These are phyloP conservation scores for Xylaria sp. DNA, from an alignment of 495 filamentous ascomycete species.

Conservation along the genomic window DNA sequence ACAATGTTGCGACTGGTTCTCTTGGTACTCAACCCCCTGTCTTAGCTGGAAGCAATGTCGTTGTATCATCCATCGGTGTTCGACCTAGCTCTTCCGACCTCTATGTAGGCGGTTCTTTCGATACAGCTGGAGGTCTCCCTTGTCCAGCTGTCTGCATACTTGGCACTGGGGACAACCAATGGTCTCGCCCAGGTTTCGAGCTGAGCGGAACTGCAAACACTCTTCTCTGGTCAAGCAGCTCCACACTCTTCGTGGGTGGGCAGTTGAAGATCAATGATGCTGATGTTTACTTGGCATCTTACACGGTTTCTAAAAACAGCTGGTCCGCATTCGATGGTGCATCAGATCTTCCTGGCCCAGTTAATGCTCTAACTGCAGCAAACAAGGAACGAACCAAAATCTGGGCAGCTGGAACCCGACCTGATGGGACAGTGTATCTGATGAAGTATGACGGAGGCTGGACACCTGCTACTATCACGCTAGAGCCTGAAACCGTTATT, in stretches of 20 bases:
- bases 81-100: constrained; percentile 74
- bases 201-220: constrained; percentile 71
- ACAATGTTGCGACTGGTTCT: constrained; percentile 69
- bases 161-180: constrained; percentile 69
- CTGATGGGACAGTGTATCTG: constrained; percentile 75
- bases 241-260: constrained; percentile 76
- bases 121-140: constrained; percentile 77
- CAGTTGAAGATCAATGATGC: constrained; percentile 69
- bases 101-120: constrained; percentile 86
- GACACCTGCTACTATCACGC: constrained; percentile 61
- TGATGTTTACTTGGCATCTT: constrained; percentile 72
- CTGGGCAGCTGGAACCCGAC: constrained; percentile 76
- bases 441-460: constrained; percentile 73
- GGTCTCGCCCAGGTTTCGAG: constrained; percentile 75
- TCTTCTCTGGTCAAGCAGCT: constrained; percentile 76
- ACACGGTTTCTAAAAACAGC: constrained; percentile 64
- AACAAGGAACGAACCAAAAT: constrained; percentile 69
- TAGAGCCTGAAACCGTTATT: constrained; percentile 70
- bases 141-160: constrained; percentile 85
- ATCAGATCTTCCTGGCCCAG: constrained; percentile 72
- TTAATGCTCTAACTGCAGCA: constrained; percentile 77
- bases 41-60: constrained; percentile 69
- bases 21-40: constrained; percentile 73
- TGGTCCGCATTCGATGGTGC: constrained; percentile 75
- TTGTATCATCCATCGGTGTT: constrained; percentile 75